A percentile compares a stretch with the other conserved stretches of the same genome.
phyloP scores from a whole-genome alignment of 2,329 filamentous ascomycete species.

The Onygena corvina region DNA sequence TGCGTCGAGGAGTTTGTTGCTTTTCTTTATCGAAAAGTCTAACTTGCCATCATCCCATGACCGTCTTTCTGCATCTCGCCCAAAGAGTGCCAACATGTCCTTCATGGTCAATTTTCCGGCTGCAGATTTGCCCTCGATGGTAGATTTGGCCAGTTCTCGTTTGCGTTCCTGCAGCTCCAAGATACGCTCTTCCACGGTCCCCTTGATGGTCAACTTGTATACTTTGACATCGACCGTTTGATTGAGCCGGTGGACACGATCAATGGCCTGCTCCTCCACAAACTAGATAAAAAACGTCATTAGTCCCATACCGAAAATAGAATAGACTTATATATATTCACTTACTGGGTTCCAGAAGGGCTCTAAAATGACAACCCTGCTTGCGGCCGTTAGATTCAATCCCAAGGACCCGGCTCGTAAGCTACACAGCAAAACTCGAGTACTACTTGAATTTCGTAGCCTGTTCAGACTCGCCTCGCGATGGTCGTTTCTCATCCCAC shows the following conservation, averaged over 20 bases:
- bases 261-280: conserved; percentile 96
- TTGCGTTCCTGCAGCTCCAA: conserved; percentile 92
- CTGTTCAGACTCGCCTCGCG: conserved; percentile 74
- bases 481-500: conserved; percentile 83
- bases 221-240: conserved; percentile 91
- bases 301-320: neutral
- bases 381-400: conserved; percentile 87
- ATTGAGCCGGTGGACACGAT: conserved; percentile 94
- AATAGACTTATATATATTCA: conserved; percentile 14
- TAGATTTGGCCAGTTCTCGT: conserved; percentile 75
- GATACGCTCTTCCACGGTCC: conserved; percentile 86
- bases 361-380: conserved; percentile 84
- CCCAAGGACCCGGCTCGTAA: conserved; percentile 87
- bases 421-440: conserved; percentile 78
- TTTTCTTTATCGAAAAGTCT: conserved; percentile 21
- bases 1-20: conserved; percentile 20
- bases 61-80: conserved; percentile 49
- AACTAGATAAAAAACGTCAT: conserved; percentile 45
- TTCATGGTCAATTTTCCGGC: conserved; percentile 78
- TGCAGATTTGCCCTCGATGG: conserved; percentile 68
- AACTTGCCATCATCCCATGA: conserved; percentile 28
- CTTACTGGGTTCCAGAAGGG: conserved; percentile 94
- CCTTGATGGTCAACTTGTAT: conserved; percentile 79
- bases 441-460: conserved; percentile 61
- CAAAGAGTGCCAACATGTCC: conserved; percentile 86